Percentiles rank a stretch among this genome's conserved stretches.
These are phyloP conservation scores for Aspergillus pseudoterreus DNA, from an alignment of 2,329 filamentous ascomycete species.

Conservation along the genomic window DNA sequence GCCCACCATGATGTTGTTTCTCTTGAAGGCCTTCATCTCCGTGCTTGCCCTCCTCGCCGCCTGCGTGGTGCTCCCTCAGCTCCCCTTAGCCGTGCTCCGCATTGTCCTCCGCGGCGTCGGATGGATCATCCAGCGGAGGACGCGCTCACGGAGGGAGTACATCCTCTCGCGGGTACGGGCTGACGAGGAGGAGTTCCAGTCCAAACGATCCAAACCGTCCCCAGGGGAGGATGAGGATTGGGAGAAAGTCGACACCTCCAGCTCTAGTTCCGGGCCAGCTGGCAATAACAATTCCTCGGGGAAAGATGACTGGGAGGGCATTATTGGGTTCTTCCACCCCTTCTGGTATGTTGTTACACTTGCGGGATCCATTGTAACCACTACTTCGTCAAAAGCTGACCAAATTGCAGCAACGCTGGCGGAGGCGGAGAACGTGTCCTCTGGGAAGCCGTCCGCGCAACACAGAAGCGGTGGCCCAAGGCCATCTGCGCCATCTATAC, in stretches of 20 bases:
- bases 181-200: conserved; percentile 36
- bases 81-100: conserved; percentile 31
- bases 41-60: conserved; percentile 32
- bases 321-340: conserved; percentile 95
- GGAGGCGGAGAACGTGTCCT: conserved; percentile 93
- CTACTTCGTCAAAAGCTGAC: too few relatives aligned
- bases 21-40: conserved; percentile 29
- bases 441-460: conserved; percentile 91
- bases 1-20: conserved; percentile 29
- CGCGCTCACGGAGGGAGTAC: conserved; percentile 57
- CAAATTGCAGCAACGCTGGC: conserved; percentile 71
- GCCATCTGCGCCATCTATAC: conserved; percentile 93
- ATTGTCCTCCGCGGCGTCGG: conserved; percentile 47
- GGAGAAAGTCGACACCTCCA: conserved; percentile 63
- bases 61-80: conserved; percentile 31
- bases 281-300: conserved; percentile 39
- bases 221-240: conserved; percentile 59
- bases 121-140: conserved; percentile 61
- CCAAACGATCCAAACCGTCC: conserved; percentile 24
- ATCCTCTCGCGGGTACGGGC: conserved; percentile 49
- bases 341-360: conserved; percentile 66
- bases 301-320: conserved; percentile 69
- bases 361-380: too few relatives aligned
- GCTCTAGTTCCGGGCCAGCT: conserved; percentile 42
- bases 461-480: conserved; percentile 81